A percentile compares a stretch with the other conserved stretches of the same genome.
Evolutionary conservation across 2,329 filamentous ascomycete species (phyloP).

Genomic region (Immersiporthe knoxdaviesiana): DNA sequence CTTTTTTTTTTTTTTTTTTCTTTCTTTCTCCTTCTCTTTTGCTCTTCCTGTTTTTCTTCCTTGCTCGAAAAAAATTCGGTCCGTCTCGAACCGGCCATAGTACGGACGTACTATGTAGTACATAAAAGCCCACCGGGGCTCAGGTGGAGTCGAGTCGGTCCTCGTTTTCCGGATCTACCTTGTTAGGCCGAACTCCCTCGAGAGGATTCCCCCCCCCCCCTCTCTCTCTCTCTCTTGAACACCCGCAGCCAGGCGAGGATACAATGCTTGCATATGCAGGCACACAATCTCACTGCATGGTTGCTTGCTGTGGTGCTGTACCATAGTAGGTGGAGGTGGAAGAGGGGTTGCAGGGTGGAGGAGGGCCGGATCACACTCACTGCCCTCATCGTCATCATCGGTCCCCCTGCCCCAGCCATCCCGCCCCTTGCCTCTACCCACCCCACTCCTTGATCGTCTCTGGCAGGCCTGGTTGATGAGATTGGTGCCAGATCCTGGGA

Average conservation of each 20-base stretch:
- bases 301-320: background rate
- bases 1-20: no score
- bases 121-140: background rate
- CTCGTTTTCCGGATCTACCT: slow-evolving; percentile 2
- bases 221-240: background rate
- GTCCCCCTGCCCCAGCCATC: background rate
- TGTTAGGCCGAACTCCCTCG: background rate
- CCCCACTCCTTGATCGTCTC: background rate
- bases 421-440: background rate
- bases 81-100: background rate
- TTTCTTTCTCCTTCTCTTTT: no score
- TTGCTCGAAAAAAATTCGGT: background rate
- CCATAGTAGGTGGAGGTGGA: background rate
- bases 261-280: background rate
- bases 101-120: no score
- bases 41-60: background rate
- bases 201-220: background rate
- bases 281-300: background rate
- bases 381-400: background rate
- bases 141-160: slow-evolving; percentile 2
- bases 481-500: background rate
- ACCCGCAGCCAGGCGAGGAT: slow-evolving; percentile 3
- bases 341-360: no score
- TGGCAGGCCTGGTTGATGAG: background rate
- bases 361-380: background rate